Evolutionary conservation across 768 basidiomycete species (phyloP).

Genomic region (Coprinellus micaceus): DNA sequence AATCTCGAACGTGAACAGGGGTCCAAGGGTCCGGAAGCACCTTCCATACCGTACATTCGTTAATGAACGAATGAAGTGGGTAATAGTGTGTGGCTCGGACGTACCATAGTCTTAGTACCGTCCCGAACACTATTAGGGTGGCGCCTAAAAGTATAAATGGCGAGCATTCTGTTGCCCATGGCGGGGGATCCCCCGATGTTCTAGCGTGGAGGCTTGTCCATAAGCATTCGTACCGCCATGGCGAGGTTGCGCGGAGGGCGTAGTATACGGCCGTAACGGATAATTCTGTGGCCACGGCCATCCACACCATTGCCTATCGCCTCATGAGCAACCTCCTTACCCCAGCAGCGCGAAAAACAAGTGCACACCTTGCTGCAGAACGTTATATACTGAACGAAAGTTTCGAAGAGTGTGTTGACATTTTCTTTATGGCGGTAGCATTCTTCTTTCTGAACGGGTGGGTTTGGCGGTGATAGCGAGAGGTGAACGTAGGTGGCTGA

Average conservation of each 20-base stretch:
- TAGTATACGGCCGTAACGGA: neutral
- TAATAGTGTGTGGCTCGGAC: slow-evolving; percentile 8
- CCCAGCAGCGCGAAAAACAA: neutral
- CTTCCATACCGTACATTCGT: slow-evolving; percentile 14
- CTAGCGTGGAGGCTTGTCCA: neutral
- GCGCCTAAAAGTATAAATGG: slow-evolving; percentile 21
- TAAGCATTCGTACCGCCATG: neutral
- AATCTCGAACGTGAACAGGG: slow-evolving; percentile 43
- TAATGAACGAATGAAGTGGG: neutral
- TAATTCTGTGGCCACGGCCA: neutral
- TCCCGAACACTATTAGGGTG: slow-evolving; percentile 22
- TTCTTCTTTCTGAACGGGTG: slow-evolving; percentile 32
- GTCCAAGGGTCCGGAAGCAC: slow-evolving; percentile 38
- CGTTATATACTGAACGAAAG: slow-evolving; percentile 33
- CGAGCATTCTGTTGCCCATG: neutral
- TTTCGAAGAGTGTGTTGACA: slow-evolving; percentile 32
- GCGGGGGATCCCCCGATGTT: neutral
- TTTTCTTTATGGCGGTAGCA: slow-evolving; percentile 19
- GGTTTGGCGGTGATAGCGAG: slow-evolving; percentile 38
- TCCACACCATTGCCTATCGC: slow-evolving; percentile 9
- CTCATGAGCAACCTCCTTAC: neutral
- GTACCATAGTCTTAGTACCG: slow-evolving; percentile 29
- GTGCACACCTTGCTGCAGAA: slow-evolving; percentile 33
- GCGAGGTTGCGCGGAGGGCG: neutral
- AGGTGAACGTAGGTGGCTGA: slow-evolving; percentile 33